Percentiles rank a stretch among this genome's conserved stretches.
Evolutionary conservation across 2,329 filamentous ascomycete genomes (phyloP).

Genomic region (Sarocladium strictum): DNA sequence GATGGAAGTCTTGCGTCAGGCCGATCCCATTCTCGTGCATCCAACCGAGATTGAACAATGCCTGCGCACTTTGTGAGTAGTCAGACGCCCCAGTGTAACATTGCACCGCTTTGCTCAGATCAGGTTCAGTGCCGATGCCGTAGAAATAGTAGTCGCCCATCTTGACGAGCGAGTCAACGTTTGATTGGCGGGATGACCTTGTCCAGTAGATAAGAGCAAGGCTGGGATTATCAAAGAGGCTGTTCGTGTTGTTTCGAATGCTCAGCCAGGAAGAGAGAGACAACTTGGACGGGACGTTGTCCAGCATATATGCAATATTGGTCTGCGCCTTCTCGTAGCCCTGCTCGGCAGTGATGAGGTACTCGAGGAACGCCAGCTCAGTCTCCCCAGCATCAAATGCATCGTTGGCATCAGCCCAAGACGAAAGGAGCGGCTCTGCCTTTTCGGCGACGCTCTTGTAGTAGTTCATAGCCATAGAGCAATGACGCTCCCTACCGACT

Average conservation of each 20-base stretch:
- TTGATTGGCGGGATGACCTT: conserved; percentile 84
- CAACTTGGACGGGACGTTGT: conserved; percentile 56
- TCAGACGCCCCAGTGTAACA: conserved; percentile 93
- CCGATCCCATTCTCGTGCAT: conserved; percentile 98
- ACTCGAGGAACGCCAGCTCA: conserved; percentile 73
- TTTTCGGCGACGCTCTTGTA: conserved; percentile 77
- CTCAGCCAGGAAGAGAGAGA: conserved; percentile 39
- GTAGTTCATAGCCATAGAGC: conserved; percentile 69
- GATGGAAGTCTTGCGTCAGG: conserved; percentile 89
- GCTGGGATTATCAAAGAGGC: conserved; percentile 44
- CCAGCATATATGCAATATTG: conserved; percentile 82
- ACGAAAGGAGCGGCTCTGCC: conserved; percentile 66
- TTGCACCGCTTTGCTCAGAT: conserved; percentile 80
- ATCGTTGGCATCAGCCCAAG: conserved; percentile 75
- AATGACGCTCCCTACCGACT: conserved; percentile 73
- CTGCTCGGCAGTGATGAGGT: conserved; percentile 85
- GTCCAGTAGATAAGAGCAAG: conserved; percentile 92
- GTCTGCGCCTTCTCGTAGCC: conserved; percentile 86
- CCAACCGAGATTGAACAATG: conserved; percentile 96
- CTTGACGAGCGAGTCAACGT: conserved; percentile 91
- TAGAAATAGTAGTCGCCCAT: conserved; percentile 96
- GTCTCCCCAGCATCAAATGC: conserved; percentile 75
- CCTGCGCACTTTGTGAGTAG: conserved; percentile 86
- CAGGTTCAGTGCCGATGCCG: conserved; percentile 66
- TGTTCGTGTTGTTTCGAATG: conserved; percentile 22